These are phyloP conservation scores for Spatholobus suberectus DNA, from an alignment of 306 rosid species.

Conservation along the genomic window DNA sequence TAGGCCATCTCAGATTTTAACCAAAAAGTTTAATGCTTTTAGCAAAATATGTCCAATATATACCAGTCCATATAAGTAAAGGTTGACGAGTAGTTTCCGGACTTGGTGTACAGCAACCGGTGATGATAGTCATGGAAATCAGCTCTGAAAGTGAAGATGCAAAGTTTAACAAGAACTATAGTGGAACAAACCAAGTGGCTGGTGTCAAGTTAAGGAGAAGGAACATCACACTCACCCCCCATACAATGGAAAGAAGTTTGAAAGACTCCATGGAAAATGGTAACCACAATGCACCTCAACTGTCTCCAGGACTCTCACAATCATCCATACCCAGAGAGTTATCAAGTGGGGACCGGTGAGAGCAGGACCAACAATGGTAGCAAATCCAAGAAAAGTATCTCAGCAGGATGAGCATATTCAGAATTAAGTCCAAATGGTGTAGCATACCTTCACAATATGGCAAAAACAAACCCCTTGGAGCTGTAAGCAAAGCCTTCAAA, in stretches of 20 bases:
- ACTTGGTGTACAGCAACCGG: slow-evolving; percentile 86
- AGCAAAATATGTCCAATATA: slow-evolving; percentile 32
- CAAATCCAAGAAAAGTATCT: slow-evolving; percentile 98
- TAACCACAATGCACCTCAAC: slow-evolving; percentile 97
- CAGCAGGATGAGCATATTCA: slow-evolving; percentile 99
- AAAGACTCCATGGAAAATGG: slow-evolving; percentile 94
- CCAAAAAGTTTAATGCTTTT: not conserved
- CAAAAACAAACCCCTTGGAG: slow-evolving; percentile 21
- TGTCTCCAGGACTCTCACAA: slow-evolving; percentile 87
- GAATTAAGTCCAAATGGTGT: slow-evolving; percentile 96
- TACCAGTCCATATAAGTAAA: slow-evolving; percentile 94
- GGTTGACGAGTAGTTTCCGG: slow-evolving; percentile 96
- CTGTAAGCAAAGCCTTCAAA: slow-evolving; percentile 9
- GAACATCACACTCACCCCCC: slow-evolving; percentile 74
- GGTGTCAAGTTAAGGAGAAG: slow-evolving; percentile 20
- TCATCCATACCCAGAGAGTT: slow-evolving; percentile 96
- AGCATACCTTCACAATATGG: slow-evolving; percentile 68
- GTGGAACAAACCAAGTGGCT: not conserved
- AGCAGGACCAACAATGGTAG: slow-evolving; percentile 91
- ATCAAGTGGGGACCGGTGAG: slow-evolving; percentile 90
- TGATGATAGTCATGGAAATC: slow-evolving; percentile 98
- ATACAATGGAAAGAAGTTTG: slow-evolving; percentile 90
- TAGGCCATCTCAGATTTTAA: slow-evolving; percentile 9
- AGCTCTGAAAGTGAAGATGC: slow-evolving; percentile 58
- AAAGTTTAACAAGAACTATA: slow-evolving; percentile 36